These are phyloP conservation scores for Coemansia sp. DNA, from an alignment of 371 early-diverging fungal genomes.

Conservation along the genomic window DNA sequence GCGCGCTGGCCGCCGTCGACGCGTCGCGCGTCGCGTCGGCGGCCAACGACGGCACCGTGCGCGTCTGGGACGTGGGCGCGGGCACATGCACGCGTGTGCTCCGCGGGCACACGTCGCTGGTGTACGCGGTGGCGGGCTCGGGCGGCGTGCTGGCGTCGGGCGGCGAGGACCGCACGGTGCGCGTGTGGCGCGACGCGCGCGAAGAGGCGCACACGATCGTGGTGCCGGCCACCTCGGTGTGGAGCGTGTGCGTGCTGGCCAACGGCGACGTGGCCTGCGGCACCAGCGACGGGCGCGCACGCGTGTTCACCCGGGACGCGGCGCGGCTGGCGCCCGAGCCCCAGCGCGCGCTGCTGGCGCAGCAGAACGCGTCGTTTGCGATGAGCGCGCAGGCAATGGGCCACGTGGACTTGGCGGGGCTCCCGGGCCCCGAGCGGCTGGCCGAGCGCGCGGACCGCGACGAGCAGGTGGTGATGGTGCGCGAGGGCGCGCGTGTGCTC, in stretches of 20 bases:
- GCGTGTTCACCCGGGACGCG: slow-evolving; percentile 71
- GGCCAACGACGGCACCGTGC: slow-evolving; percentile 78
- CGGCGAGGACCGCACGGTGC: slow-evolving; percentile 91
- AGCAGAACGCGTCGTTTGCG: slow-evolving; percentile 62
- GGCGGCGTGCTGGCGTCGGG: slow-evolving; percentile 67
- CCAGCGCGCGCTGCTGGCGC: slow-evolving; percentile 64
- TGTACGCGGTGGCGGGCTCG: slow-evolving; percentile 76
- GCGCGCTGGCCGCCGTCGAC: slow-evolving; percentile 65
- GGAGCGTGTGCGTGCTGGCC: slow-evolving; percentile 76
- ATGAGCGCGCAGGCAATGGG: slow-evolving; percentile 76
- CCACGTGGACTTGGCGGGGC: slow-evolving; percentile 77
- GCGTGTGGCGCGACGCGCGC: slow-evolving; percentile 79
- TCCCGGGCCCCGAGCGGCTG: slow-evolving; percentile 79
- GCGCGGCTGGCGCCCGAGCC: slow-evolving; percentile 67
- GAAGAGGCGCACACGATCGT: slow-evolving; percentile 74
- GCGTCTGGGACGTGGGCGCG: slow-evolving; percentile 70
- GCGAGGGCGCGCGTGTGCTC: slow-evolving; percentile 46
- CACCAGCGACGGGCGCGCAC: slow-evolving; percentile 78
- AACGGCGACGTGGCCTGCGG: slow-evolving; percentile 90
- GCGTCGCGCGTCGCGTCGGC: slow-evolving; percentile 74
- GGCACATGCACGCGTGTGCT: slow-evolving; percentile 79
- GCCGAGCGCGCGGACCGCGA: slow-evolving; percentile 73
- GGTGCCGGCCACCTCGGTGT: slow-evolving; percentile 89
- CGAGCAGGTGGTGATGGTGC: slow-evolving; percentile 88
- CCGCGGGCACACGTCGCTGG: slow-evolving; percentile 88